Conservation (phyloP, 2,329 filamentous ascomycete species). For the Pyrenophora seminiperda region DNA sequence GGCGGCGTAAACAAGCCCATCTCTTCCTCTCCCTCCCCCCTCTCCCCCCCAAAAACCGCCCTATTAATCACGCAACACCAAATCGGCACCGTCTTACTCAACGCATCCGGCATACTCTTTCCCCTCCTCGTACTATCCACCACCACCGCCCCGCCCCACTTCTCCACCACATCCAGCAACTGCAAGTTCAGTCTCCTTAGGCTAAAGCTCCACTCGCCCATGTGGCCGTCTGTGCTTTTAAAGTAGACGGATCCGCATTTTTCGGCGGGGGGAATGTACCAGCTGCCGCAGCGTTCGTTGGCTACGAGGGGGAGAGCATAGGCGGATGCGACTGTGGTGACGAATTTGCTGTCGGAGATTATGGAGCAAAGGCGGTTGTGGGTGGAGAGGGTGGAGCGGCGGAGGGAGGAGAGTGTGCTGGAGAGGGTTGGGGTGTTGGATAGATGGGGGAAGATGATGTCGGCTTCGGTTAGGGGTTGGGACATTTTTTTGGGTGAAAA, state of each 20-base stretch:
- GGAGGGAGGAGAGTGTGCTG: slow-evolving; percentile 71
- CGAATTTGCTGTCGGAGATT: slow-evolving; percentile 75
- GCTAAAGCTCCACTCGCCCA: slow-evolving; percentile 89
- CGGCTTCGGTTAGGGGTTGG: slow-evolving; percentile 35
- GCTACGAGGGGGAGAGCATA: slow-evolving; percentile 75
- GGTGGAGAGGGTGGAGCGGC: slow-evolving; percentile 76
- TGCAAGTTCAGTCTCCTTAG: slow-evolving; percentile 83
- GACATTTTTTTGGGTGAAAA: slow-evolving; percentile 23
- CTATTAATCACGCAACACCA: slow-evolving; percentile 90
- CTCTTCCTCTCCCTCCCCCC: slow-evolving; percentile 52
- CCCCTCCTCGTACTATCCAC: slow-evolving; percentile 92
- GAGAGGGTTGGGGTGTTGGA: slow-evolving; percentile 68
- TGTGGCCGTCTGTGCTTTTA: slow-evolving; percentile 96
- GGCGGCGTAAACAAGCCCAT: slow-evolving; percentile 69
- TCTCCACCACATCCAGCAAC: slow-evolving; percentile 69
- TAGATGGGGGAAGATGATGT: slow-evolving; percentile 61
- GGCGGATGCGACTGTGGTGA: slow-evolving; percentile 62
- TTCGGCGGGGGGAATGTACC: slow-evolving; percentile 74
- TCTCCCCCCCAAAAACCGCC: slow-evolving; percentile 70
- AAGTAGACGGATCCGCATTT: slow-evolving; percentile 86
- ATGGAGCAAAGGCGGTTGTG: slow-evolving; percentile 84
- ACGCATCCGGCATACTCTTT: slow-evolving; percentile 93
- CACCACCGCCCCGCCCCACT: slow-evolving; percentile 77
- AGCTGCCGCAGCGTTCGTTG: slow-evolving; percentile 94
- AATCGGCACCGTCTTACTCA: slow-evolving; percentile 91